Evolutionary conservation across 1,284 basidiomycete genomes (phyloP).

Genomic region (Tremellales sp.): DNA sequence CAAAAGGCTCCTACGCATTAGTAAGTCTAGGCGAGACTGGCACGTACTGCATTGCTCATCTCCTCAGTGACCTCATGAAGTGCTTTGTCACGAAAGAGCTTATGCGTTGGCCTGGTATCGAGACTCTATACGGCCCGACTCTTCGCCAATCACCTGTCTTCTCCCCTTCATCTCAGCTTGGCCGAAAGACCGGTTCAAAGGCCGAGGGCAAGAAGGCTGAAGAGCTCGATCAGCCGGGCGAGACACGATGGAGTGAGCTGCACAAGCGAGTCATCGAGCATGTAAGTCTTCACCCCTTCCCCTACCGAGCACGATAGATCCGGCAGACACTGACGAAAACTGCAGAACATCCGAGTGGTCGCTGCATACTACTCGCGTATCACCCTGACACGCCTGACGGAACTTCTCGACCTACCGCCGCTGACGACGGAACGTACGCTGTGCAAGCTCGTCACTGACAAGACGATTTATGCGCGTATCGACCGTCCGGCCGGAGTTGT

Average conservation of each 20-base stretch:
- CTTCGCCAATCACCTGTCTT: slow-evolving; percentile 80
- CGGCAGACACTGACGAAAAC: not conserved
- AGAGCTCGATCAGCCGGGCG: slow-evolving; percentile 49
- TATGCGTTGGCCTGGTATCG: slow-evolving; percentile 98
- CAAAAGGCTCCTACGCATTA: slow-evolving; percentile 78
- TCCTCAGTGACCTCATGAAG: slow-evolving; percentile 80
- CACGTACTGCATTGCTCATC: not conserved
- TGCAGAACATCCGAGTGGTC: slow-evolving; percentile 90
- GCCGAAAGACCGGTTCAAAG: slow-evolving; percentile 39
- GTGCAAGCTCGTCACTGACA: slow-evolving; percentile 82
- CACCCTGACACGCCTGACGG: slow-evolving; percentile 73
- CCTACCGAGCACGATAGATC: not conserved
- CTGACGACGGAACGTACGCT: slow-evolving; percentile 83
- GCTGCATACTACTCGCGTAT: slow-evolving; percentile 94
- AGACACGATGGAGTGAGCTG: slow-evolving; percentile 89
- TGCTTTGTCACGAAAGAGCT: slow-evolving; percentile 93
- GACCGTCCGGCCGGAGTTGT: slow-evolving; percentile 89
- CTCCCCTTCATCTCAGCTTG: slow-evolving; percentile 47
- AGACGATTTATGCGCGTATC: slow-evolving; percentile 87
- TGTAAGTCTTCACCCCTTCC: slow-evolving; percentile 55
- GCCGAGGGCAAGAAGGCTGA: slow-evolving; percentile 30
- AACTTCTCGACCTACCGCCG: slow-evolving; percentile 78
- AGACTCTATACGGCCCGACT: slow-evolving; percentile 79
- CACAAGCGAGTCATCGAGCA: slow-evolving; percentile 97
- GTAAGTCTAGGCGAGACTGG: slow-evolving; percentile 33